These are phyloP conservation scores for Lactarius pseudohatsudake DNA, from an alignment of 768 basidiomycete species.

Conservation along the genomic window DNA sequence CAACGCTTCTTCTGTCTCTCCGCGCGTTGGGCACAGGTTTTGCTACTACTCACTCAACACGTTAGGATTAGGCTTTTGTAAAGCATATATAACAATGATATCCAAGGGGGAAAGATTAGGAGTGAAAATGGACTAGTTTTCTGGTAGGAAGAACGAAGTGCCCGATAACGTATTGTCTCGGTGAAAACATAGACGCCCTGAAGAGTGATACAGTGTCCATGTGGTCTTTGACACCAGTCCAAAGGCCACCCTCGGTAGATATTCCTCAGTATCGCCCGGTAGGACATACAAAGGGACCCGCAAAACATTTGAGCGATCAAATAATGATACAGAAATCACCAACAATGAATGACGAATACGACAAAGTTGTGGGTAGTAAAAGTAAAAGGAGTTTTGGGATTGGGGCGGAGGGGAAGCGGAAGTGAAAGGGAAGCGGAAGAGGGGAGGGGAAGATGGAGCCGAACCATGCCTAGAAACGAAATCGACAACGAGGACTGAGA, in stretches of 20 bases:
- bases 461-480: constrained; percentile 8
- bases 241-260: constrained; percentile 24
- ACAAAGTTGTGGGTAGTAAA: constrained; percentile 10
- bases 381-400: constrained; percentile 1
- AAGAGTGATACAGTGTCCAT: constrained; percentile 27
- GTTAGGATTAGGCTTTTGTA: constrained; percentile 28
- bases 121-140: constrained; percentile 22
- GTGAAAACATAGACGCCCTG: constrained; percentile 24
- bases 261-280: constrained; percentile 18
- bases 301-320: constrained; percentile 25
- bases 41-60: constrained; percentile 16
- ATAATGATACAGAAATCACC: constrained; percentile 30
- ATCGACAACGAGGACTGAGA: constrained; percentile 3
- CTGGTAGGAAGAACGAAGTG: constrained; percentile 19
- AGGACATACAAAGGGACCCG: constrained; percentile 23
- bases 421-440: neutral
- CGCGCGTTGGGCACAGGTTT: neutral
- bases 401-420: neutral
- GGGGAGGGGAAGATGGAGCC: neutral
- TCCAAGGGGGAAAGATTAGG: constrained; percentile 23
- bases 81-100: constrained; percentile 27
- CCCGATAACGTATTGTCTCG: constrained; percentile 24
- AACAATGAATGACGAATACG: constrained; percentile 20
- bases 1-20: neutral
- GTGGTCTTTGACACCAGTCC: constrained; percentile 25